Base-by-base conservation (phyloP, 2,329 filamentous ascomycete species). In the Penicillium sp. region DNA sequence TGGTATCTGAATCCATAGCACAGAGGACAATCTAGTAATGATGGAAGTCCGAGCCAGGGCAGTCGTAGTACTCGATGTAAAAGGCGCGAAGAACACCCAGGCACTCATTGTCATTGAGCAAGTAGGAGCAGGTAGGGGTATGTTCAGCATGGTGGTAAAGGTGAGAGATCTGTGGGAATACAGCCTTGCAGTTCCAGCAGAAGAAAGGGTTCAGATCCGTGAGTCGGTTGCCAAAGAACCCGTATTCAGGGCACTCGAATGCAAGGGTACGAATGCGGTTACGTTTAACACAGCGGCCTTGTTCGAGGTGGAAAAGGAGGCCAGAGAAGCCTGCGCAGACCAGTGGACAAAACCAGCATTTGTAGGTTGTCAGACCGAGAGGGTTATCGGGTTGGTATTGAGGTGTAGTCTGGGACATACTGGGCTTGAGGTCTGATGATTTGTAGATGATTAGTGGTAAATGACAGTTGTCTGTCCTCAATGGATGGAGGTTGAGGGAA, bases 41-140 rank as follows among this genome's bases (percentile, higher is more conserved):
- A 14, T n/a, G 2, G 2, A 23, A 36, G 11, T 51, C 48, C 0
- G 16, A 23, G 8, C 51, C 51, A 19, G 46, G 39, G 2, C 46
- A 49, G 7, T 54, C 32, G 3, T 54, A 54, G 34, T 54, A 54
- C 7, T 50, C 39, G 13, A 54, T n/a, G 26, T 50, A 50, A 3
- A 54, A 54, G 8, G 38, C 29, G 3, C 47, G 46, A 7, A 54
- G 32, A 27, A 13, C 26, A 27, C 46, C 51, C 0, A 54, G 38
- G 9, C 51, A 54, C 14, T 50, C 38, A 0, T 16, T n/a, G 0
- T 26, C 7, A 6, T 34, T 23, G 6, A 54, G 46, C 2, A 54
- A n/a, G 16, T 54, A 39, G 2, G 32, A 34, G 11, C 51, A 54
- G 5, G 26, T 7, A 16, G 39, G 14, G 7, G 0, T 27, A 7